phyloP scores from a whole-genome alignment of 805 yeast genomes.

The Maudiozyma saulgeensis region DNA sequence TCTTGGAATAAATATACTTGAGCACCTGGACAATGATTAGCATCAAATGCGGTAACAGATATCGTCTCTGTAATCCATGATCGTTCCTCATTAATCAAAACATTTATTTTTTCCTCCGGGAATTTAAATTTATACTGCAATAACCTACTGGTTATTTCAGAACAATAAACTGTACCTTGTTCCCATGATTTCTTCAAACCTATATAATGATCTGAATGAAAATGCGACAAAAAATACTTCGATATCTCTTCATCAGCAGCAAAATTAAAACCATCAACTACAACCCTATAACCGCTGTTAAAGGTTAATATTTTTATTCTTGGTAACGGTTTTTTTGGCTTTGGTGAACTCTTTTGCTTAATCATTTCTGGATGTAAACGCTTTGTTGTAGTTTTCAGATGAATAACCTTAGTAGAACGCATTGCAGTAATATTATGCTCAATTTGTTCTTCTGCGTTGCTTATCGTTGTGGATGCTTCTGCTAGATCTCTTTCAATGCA shows the following conservation, averaged over 20 bases:
- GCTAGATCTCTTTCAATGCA: background rate
- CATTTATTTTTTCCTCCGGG: slow-evolving; percentile 27
- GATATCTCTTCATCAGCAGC: slow-evolving; percentile 35
- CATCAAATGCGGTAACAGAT: slow-evolving; percentile 59
- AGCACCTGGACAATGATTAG: slow-evolving; percentile 97
- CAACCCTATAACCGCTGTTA: slow-evolving; percentile 29
- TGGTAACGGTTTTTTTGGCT: slow-evolving; percentile 35
- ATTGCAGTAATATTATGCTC: background rate
- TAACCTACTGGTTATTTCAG: slow-evolving; percentile 57
- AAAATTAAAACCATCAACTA: slow-evolving; percentile 57
- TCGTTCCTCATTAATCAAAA: slow-evolving; percentile 35
- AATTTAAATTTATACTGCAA: slow-evolving; percentile 47
- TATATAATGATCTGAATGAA: slow-evolving; percentile 90
- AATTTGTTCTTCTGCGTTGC: background rate
- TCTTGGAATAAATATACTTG: slow-evolving; percentile 64
- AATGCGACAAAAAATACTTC: slow-evolving; percentile 65
- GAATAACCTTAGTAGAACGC: too few relatives aligned
- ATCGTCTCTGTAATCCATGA: slow-evolving; percentile 35
- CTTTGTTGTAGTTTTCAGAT: background rate
- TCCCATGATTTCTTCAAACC: slow-evolving; percentile 76
- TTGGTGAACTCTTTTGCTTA: slow-evolving; percentile 1
- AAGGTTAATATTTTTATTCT: slow-evolving; percentile 44
- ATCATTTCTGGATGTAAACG: background rate
- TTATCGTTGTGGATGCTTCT: background rate
- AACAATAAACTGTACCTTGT: slow-evolving; percentile 61